phyloP scores from a whole-genome alignment of 345 rosid genomes.

The Pugionium dolabratum region DNA sequence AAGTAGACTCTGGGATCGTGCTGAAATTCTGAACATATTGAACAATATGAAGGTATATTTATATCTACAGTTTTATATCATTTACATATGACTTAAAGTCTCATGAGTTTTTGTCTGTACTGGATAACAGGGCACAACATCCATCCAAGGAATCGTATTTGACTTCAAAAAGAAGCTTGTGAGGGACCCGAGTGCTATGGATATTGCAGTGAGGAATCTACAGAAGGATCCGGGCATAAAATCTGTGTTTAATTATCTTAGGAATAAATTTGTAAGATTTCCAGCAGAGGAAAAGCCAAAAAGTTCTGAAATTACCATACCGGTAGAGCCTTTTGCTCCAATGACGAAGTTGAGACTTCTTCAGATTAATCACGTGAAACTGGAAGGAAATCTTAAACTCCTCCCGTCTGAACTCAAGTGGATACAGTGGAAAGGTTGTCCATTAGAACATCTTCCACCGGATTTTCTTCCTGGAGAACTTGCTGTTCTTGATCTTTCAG shows the following conservation, averaged over 20 bases:
- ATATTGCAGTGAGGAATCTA: slow-evolving; percentile 14
- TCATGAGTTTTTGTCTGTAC: slow-evolving; percentile 3
- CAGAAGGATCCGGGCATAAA: neutral
- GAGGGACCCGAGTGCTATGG: slow-evolving; percentile 16
- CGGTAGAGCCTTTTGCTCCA: slow-evolving; percentile 43
- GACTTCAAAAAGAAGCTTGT: slow-evolving; percentile 38
- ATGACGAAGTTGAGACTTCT: slow-evolving; percentile 66
- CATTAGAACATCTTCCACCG: slow-evolving; percentile 49
- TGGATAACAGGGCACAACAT: slow-evolving; percentile 48
- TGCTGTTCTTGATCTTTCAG: slow-evolving; percentile 72
- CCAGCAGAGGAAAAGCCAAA: slow-evolving; percentile 21
- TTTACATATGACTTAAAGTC: neutral
- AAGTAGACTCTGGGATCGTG: slow-evolving; percentile 68
- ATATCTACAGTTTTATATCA: neutral
- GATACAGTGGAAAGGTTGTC: slow-evolving; percentile 72
- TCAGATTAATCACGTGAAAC: slow-evolving; percentile 52
- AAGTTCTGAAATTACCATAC: slow-evolving; percentile 36
- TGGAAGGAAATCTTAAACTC: slow-evolving; percentile 52
- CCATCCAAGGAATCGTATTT: slow-evolving; percentile 49
- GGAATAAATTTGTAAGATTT: slow-evolving; percentile 11
- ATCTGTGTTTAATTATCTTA: slow-evolving; percentile 29
- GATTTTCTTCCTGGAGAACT: slow-evolving; percentile 45
- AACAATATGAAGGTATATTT: slow-evolving; percentile 44
- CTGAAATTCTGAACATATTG: slow-evolving; percentile 51
- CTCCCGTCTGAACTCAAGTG: slow-evolving; percentile 61